Evolutionary conservation across 2,329 filamentous ascomycete species (phyloP), one percentile per base, ranked within the genome.

Genomic region (Claviceps citrina): DNA sequence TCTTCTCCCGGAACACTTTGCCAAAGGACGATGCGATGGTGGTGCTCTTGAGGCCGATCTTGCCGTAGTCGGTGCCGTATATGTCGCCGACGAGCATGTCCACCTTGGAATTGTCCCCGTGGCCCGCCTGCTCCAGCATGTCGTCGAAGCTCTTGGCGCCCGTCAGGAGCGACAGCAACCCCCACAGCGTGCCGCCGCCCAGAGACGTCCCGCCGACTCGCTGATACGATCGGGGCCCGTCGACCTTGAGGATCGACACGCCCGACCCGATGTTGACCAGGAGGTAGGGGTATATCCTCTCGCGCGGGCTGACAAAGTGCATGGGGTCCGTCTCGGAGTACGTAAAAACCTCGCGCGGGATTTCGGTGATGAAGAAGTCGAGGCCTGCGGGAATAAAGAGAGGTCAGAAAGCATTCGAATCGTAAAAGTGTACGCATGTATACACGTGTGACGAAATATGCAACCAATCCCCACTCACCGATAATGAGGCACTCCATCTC

Each of bases 401-500:
- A 24, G 18, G 16, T 27, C 15, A 4, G 13, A n/a, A n/a, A n/a
- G n/a, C n/a, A n/a, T n/a, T n/a, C n/a, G n/a, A n/a, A n/a, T n/a
- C n/a, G n/a, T n/a, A n/a, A n/a, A n/a, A n/a, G n/a, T n/a, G n/a
- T n/a, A n/a, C n/a, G n/a, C n/a, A n/a, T n/a, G n/a, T n/a, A n/a
- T n/a, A n/a, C n/a, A n/a, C n/a, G n/a, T n/a, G n/a, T n/a, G n/a
- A n/a, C n/a, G n/a, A n/a, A n/a, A n/a, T n/a, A n/a, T n/a, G n/a
- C n/a, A 26, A 19, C 3, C 7, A 13, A 9, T 20, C 16, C 3
- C 7, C n/a, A n/a, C 67, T 47, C 60, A 86, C 84, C 86, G 53
- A 91, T 91, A 47, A 98, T 98, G 43, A 98, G 65, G 56, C 91
- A 98, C 60, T 94, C 86, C 91, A 98, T 98, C 64, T 98, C 91